phyloP scores from a whole-genome alignment of 208 protist genomes.

The Angomonas deanei region DNA sequence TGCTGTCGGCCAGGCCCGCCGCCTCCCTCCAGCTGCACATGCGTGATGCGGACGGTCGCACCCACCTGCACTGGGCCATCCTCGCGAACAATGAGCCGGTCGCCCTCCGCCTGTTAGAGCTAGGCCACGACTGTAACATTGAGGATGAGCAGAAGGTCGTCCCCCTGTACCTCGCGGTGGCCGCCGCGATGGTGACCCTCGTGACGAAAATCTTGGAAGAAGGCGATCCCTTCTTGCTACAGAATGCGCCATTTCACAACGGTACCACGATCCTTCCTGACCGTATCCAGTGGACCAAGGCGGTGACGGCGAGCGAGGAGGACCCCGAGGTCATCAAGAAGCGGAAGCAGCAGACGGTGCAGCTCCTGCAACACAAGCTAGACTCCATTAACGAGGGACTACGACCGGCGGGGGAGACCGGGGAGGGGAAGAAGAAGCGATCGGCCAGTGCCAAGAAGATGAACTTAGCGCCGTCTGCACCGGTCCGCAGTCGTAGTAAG shows the following conservation, averaged over 20 bases:
- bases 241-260: slow-evolving; percentile 81
- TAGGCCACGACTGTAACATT: slow-evolving; percentile 54
- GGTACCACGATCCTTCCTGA: slow-evolving; percentile 62
- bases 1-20: slow-evolving; percentile 31
- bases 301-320: slow-evolving; percentile 22
- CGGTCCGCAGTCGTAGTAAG: slow-evolving; percentile 36
- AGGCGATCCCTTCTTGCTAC: slow-evolving; percentile 64
- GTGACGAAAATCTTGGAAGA: slow-evolving; percentile 35
- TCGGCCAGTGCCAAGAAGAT: slow-evolving; percentile 43
- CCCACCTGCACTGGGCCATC: slow-evolving; percentile 73
- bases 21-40: slow-evolving; percentile 52
- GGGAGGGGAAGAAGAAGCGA: slow-evolving; percentile 46
- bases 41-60: slow-evolving; percentile 43
- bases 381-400: slow-evolving; percentile 34
- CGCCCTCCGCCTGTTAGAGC: slow-evolving; percentile 57
- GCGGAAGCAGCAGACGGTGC: slow-evolving; percentile 25
- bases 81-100: slow-evolving; percentile 51
- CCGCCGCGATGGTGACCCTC: slow-evolving; percentile 49
- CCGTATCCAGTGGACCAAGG: slow-evolving; percentile 65
- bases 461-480: slow-evolving; percentile 76
- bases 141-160: slow-evolving; percentile 62
- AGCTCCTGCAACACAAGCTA: slow-evolving; percentile 55
- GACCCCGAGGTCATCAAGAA: slow-evolving; percentile 13
- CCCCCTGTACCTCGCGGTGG: slow-evolving; percentile 57
- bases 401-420: slow-evolving; percentile 9